phyloP scores from a whole-genome alignment of 2,329 filamentous ascomycete genomes.

The Hypoxylon sp. region DNA sequence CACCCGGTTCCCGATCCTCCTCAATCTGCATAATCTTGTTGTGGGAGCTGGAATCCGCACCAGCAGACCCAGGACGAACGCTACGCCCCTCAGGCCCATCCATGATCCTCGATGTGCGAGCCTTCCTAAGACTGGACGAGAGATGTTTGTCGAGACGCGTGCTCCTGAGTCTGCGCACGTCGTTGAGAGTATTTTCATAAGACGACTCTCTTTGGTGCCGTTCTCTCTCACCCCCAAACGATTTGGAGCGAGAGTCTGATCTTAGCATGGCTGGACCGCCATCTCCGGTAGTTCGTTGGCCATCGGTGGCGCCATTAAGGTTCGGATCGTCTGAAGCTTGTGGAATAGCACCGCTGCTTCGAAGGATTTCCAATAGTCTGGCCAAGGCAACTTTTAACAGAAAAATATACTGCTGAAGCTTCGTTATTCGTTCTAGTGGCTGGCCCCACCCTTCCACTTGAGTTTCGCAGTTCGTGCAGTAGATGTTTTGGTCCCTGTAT shows the following conservation, averaged over 20 bases:
- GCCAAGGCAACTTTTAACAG: slow-evolving; percentile 91
- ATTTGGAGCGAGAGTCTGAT: slow-evolving; percentile 79
- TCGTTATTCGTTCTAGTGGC: slow-evolving; percentile 80
- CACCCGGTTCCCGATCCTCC: slow-evolving; percentile 78
- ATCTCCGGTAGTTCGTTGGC: slow-evolving; percentile 63
- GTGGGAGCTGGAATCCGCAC: slow-evolving; percentile 66
- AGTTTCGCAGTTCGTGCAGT: slow-evolving; percentile 76
- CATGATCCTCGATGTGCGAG: slow-evolving; percentile 90
- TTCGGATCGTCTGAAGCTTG: slow-evolving; percentile 80
- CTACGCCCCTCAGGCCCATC: slow-evolving; percentile 81
- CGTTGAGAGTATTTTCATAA: slow-evolving; percentile 95
- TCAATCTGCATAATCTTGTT: slow-evolving; percentile 78
- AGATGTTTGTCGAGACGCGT: slow-evolving; percentile 94
- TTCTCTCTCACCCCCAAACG: slow-evolving; percentile 74
- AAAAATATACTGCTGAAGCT: slow-evolving; percentile 95
- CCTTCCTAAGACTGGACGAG: slow-evolving; percentile 91
- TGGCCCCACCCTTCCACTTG: slow-evolving; percentile 64
- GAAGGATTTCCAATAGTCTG: slow-evolving; percentile 86
- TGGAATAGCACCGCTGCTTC: slow-evolving; percentile 83
- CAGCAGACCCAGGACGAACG: slow-evolving; percentile 78
- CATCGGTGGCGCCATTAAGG: slow-evolving; percentile 71
- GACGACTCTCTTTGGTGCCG: slow-evolving; percentile 76
- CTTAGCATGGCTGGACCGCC: slow-evolving; percentile 67
- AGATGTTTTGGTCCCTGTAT: slow-evolving; percentile 76
- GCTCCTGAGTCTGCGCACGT: slow-evolving; percentile 90